Base-by-base conservation (phyloP, 495 filamentous ascomycete genomes). In the Cladorrhinum samala region DNA sequence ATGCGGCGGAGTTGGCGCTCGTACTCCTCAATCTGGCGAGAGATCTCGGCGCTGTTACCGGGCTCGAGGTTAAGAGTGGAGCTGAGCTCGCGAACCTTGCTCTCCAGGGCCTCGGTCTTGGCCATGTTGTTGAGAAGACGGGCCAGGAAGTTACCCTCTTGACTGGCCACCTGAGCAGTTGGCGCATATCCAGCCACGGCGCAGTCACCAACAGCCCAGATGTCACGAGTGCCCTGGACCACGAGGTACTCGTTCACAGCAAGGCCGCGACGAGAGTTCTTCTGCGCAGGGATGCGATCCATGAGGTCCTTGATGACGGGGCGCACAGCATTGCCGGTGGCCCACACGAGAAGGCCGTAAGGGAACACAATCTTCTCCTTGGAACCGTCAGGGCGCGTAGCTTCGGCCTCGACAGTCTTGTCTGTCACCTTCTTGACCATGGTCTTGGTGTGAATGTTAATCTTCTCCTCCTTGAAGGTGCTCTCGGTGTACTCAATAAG, bases 401-500 rank as follows among this genome's bases (percentile, higher is more conserved):
- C 79, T 72, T 96, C 89, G 58, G 91, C 93, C 73, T 96, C 87
- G 64, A 99, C 94, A 67, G 83, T 84, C 76, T 88, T 96, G 64
- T 95, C 89, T 20, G 89, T 95, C 49, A 99, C 93, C 54, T 87
- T 89, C 77, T 96, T 97, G 66, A 99, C 93, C 85, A 95, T 91
- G 45, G 93, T 99, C 83, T 99, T 99, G 54, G 93, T 94, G 68
- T 84, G 86, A 74, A 99, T 92, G 52, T 86, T 83, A 66, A 99
- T 99, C 61, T 88, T 88, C 74, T 97, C 92, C 77, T 97, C 94
- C 73, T 94, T 93, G 80, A 99, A 95, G 50, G 91, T 95, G 68
- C 88, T 89, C 74, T 97, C 94, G 58, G 94, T 97, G 77, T 97
- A 99, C 67, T 99, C 92, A 70, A 97, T 97, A 58, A 99, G 78